Evolutionary conservation across 2,329 filamentous ascomycete genomes (phyloP).

Genomic region (Davidsoniella neocaledoniae): DNA sequence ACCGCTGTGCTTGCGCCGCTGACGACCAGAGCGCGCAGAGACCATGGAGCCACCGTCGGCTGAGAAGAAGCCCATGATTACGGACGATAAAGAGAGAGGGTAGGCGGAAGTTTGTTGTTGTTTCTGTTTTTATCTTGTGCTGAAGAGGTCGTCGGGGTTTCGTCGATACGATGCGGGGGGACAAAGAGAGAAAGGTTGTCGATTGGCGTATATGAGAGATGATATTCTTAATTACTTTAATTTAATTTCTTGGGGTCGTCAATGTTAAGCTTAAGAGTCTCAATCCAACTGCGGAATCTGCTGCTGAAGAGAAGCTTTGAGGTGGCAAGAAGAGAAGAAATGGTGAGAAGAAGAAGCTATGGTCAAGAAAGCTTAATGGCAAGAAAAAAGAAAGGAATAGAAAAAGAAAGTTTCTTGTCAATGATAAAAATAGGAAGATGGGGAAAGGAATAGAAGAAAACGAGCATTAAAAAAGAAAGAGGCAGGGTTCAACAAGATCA

Average conservation of each 20-base stretch:
- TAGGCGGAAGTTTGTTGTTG: neutral
- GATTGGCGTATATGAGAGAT: neutral
- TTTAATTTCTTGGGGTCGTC: neutral
- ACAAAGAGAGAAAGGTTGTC: neutral
- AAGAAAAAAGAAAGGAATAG: neutral
- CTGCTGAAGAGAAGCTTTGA: neutral
- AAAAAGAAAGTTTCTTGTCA: neutral
- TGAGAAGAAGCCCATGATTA: constrained; percentile 13
- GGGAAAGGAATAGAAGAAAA: neutral
- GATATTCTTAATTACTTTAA: neutral
- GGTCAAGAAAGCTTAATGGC: neutral
- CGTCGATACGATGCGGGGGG: neutral
- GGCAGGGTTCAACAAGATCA: neutral
- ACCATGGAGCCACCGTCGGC: constrained; percentile 11
- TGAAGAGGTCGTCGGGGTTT: no score
- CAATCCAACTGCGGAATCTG: neutral
- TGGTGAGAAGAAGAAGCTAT: neutral
- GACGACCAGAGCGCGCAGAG: constrained; percentile 6
- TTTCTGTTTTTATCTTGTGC: neutral
- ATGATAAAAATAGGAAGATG: no score
- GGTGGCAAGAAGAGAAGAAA: neutral
- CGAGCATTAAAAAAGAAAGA: neutral
- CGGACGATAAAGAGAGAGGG: neutral
- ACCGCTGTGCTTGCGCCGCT: neutral
- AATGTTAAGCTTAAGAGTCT: neutral